Base-by-base conservation (phyloP, 1,139 yeast genomes). In the Diutina pseudorugosa region DNA sequence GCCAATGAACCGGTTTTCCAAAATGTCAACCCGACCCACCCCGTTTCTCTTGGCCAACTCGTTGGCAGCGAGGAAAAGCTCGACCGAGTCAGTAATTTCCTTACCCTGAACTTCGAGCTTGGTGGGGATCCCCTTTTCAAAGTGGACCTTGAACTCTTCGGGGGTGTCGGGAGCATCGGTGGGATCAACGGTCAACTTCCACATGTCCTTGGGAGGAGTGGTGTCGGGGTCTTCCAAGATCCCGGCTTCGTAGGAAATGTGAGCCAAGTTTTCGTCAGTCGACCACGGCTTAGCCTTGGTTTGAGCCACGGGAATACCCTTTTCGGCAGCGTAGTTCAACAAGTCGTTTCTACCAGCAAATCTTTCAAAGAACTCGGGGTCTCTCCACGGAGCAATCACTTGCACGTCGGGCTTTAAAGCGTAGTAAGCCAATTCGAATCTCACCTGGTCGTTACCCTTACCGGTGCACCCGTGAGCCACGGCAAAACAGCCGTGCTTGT, bases 231-330 rank as follows among this genome's bases (percentile, higher is more conserved):
- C 95, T 75, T 93, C 98, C 66, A 93, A 82, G 62, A 93, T 93
- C 72, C 98, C 98, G 59, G 98, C 98, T 77, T 93, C 98, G 69
- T 87, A 93, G 47, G 98, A 91, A 67, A 93, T 93, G 73, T 93
- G 98, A 49, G 98, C 98, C 82, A 91, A 76, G 79, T 93, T 93
- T 77, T 93, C 98, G 69, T 93, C 98, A 57, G 98, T 94, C 25
- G 98, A 91, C 98, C 98, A 93, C 60, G 98, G 98, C 78, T 93
- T 93, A 59, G 98, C 90, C 73, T 90, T 89, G 60, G 98, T 93
- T 77, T 93, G 98, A 54, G 95, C 79, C 56, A 93, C 98, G 58
- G 95, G 96, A 62, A 93, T 93, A 60, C 80, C 82, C 79, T 93
- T 91, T 61, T 79, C 79, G 55, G 88, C 93, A 59, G 98, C 96